Evolutionary conservation across 192 early-diverging fungal species (phyloP).

Genomic region (Backusella morwellensis): DNA sequence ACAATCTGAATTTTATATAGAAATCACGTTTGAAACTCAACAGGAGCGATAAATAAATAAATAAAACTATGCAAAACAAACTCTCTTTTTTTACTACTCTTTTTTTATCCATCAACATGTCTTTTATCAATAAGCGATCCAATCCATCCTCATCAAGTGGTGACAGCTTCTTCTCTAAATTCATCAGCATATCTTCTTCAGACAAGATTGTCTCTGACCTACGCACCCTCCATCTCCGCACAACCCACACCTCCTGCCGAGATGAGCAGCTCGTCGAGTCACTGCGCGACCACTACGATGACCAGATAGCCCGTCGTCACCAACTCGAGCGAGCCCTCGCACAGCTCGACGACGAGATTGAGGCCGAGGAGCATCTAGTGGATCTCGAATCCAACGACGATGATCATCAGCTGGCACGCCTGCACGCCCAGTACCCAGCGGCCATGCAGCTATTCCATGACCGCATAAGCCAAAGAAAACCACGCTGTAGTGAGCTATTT

Average conservation of each 20-base stretch:
- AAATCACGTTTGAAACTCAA: not conserved
- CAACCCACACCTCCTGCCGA: not conserved
- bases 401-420: not conserved
- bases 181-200: not conserved
- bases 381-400: not conserved
- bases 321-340: not conserved
- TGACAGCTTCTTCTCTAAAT: not conserved
- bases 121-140: not conserved
- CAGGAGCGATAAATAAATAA: not conserved
- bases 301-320: not conserved
- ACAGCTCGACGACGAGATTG: not conserved
- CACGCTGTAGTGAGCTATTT: not conserved
- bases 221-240: not conserved
- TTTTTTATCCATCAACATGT: not conserved
- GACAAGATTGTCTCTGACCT: not conserved
- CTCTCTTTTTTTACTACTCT: not conserved
- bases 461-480: not conserved
- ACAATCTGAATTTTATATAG: not conserved
- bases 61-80: not conserved
- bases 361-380: not conserved
- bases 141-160: not conserved
- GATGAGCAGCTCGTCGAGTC: not conserved
- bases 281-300: not conserved
- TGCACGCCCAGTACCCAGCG: not conserved
- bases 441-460: not conserved